phyloP scores from a whole-genome alignment of 352 stramenopile genomes.

The Pythium apleroticum region DNA sequence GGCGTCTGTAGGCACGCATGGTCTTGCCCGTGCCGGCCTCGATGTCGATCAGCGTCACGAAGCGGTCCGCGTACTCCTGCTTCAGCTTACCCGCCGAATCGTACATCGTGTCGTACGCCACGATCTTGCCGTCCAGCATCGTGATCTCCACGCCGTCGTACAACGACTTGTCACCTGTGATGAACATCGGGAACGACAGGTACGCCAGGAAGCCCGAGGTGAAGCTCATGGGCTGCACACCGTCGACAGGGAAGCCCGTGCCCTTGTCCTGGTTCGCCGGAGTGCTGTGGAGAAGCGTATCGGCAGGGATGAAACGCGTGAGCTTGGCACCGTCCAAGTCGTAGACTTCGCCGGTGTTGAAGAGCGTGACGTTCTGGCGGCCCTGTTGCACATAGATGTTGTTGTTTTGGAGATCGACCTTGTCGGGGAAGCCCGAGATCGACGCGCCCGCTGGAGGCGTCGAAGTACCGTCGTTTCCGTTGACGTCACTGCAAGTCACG shows the following conservation, averaged over 20 bases:
- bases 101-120: conserved; percentile 45
- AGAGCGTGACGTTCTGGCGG: conserved; percentile 60
- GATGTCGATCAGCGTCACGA: conserved; percentile 66
- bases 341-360: conserved; percentile 31
- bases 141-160: conserved; percentile 50
- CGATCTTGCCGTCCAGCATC: conserved; percentile 38
- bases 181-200: conserved; percentile 59
- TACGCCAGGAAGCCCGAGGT: conserved; percentile 53
- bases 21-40: conserved; percentile 69
- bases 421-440: conserved; percentile 46
- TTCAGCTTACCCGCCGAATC: conserved; percentile 42
- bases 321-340: conserved; percentile 51
- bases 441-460: conserved; percentile 41
- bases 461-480: conserved; percentile 50
- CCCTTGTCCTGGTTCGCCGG: conserved; percentile 29
- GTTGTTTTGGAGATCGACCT: conserved; percentile 34
- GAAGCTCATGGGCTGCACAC: conserved; percentile 54
- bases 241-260: conserved; percentile 48
- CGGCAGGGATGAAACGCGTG: conserved; percentile 48
- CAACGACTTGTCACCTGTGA: conserved; percentile 52
- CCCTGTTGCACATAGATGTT: conserved; percentile 55
- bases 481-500: conserved; percentile 55
- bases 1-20: conserved; percentile 62
- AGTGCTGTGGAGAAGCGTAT: conserved; percentile 34
- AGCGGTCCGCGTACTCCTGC: conserved; percentile 39